phyloP scores from a whole-genome alignment of 495 filamentous ascomycete genomes.

The Terfezia boudieri region DNA sequence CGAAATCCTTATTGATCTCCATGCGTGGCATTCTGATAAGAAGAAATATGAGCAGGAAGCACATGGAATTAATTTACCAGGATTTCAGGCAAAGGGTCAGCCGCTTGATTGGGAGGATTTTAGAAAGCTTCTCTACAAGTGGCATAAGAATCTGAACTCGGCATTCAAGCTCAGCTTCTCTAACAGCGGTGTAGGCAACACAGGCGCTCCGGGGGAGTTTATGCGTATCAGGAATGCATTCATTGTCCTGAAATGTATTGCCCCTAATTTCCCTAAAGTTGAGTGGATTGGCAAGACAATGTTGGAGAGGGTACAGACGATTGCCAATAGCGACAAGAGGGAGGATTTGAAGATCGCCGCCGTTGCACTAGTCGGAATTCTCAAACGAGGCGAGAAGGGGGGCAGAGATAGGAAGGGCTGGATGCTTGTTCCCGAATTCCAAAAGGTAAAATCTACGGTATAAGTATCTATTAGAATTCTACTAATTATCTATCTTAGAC shows the following conservation, averaged over 20 bases:
- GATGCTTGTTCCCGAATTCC: constrained; percentile 36
- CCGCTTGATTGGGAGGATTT: constrained; percentile 62
- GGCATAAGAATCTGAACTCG: constrained; percentile 57
- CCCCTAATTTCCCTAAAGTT: constrained; percentile 62
- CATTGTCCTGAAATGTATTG: constrained; percentile 60
- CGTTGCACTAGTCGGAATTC: constrained; percentile 57
- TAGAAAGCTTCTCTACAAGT: constrained; percentile 62
- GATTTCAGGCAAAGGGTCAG: constrained; percentile 26
- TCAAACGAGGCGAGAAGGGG: constrained; percentile 42
- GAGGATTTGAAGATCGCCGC: constrained; percentile 82
- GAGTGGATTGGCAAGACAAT: constrained; percentile 68
- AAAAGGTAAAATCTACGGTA: constrained; percentile 17
- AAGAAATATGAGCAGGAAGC: constrained; percentile 60
- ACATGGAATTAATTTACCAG: constrained; percentile 39
- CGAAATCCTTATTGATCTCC: constrained; percentile 53
- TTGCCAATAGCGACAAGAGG: constrained; percentile 46
- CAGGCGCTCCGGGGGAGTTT: constrained; percentile 35
- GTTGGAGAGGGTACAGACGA: constrained; percentile 37
- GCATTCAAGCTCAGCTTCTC: constrained; percentile 60
- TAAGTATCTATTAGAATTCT: constrained; percentile 2
- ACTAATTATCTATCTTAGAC: constrained; percentile 2
- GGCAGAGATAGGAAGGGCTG: constrained; percentile 32
- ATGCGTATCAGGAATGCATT: constrained; percentile 97
- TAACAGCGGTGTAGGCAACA: constrained; percentile 21
- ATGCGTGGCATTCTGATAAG: constrained; percentile 62